A percentile compares a stretch with the other conserved stretches of the same genome.
Evolutionary conservation across 192 early-diverging fungal genomes (phyloP).

Genomic region (Entomortierella beljakovae): DNA sequence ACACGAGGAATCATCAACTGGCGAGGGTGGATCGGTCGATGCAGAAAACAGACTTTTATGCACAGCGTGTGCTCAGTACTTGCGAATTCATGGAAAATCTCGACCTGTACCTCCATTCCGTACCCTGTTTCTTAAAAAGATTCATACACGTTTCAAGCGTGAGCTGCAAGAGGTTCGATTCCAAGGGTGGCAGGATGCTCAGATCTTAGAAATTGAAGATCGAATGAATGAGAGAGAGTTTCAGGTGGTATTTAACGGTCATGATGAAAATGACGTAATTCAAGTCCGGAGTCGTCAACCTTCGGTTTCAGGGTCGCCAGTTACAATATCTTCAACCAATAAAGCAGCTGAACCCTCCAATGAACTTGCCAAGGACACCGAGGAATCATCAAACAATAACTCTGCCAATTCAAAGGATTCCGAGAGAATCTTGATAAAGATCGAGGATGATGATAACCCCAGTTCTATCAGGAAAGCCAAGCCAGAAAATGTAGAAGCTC

Average conservation of each 20-base stretch:
- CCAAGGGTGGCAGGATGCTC: conserved; percentile 54
- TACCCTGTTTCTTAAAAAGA: conserved; percentile 45
- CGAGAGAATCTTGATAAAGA: conserved; percentile 37
- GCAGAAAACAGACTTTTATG: conserved; percentile 20
- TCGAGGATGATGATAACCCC: conserved; percentile 38
- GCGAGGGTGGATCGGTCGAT: not conserved
- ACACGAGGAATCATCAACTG: not conserved
- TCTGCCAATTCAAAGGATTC: conserved; percentile 1
- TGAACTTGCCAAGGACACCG: not conserved
- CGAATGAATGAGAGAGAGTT: conserved; percentile 42
- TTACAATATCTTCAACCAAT: not conserved
- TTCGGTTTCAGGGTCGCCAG: conserved; percentile 11
- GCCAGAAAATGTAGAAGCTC: conserved; percentile 14
- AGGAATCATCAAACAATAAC: not conserved
- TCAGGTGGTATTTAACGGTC: conserved; percentile 45
- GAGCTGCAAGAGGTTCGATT: conserved; percentile 52
- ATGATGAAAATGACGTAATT: conserved; percentile 32
- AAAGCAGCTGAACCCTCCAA: no score
- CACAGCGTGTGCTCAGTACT: conserved; percentile 31
- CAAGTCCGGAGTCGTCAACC: not conserved
- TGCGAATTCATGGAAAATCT: conserved; percentile 37
- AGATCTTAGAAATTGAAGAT: conserved; percentile 49
- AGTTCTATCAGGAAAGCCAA: not conserved
- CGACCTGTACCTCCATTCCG: conserved; percentile 45
- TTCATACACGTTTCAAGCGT: conserved; percentile 46